Base-by-base conservation (phyloP, 176 grass and related monocot species). In the Carex kokanica region DNA sequence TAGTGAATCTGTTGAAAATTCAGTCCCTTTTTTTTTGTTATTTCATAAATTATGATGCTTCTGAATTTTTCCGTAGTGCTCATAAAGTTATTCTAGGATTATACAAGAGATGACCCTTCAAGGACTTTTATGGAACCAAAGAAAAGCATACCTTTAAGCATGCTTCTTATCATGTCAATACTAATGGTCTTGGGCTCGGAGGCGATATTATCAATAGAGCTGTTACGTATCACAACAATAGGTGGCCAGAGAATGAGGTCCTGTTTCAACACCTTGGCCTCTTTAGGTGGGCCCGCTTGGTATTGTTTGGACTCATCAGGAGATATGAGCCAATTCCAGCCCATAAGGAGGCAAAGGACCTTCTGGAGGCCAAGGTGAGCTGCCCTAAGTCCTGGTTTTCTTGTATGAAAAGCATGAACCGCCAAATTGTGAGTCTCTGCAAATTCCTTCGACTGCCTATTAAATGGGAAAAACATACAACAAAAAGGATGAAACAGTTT, bases 201-300 rank as follows among this genome's bases (percentile, higher is more conserved):
- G 53, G 71, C 56, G 17, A 89, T 89, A 63, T 64, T 87, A 34
- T 14, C 60, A 31, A 90, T 83, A 29, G 82, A 90, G 81, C 63
- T 93, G 78, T 93, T 89, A 71, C 91, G 86, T 74, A 98, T 79
- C 56, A 98, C 59, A 54, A 98, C 89, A 88, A 98, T 64, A 47
- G 95, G 95, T 62, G 95, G 95, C 96, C 96, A 98, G 61, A 95
- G 66, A 82, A 98, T 91, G 8, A 98, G 93, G 77, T 98, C 96
- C 62, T 54, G 71, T 41, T 84, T 95, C 68, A 93, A 58, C 17
- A 66, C 67, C 88, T 90, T 90, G 79, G 91, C 83, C 78, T 98
- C 96, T 52, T 83, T 84, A 15, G 62, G 80, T 85, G 89, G 47
- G 61, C 86, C 60, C 38, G 61, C 74, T 82, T 98, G 82, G 61